A percentile compares a stretch with the other conserved stretches of the same genome.
Evolutionary conservation across 2,329 filamentous ascomycete species (phyloP).

Genomic region (Colletotrichum sidae): DNA sequence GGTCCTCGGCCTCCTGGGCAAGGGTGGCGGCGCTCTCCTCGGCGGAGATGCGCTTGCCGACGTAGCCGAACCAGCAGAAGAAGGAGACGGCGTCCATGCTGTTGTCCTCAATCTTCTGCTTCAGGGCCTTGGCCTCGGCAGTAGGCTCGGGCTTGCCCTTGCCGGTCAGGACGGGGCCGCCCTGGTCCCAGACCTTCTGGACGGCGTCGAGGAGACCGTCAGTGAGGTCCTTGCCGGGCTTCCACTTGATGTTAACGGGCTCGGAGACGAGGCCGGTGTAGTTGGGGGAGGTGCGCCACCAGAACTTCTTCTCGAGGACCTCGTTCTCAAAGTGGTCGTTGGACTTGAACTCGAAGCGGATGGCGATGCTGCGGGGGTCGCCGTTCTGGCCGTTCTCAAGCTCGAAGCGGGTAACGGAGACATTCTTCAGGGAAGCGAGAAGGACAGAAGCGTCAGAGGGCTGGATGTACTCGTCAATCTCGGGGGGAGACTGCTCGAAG

Average conservation of each 20-base stretch:
- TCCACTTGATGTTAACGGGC: constrained; percentile 90
- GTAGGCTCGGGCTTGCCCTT: constrained; percentile 52
- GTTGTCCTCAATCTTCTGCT: constrained; percentile 68
- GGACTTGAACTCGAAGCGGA: constrained; percentile 81
- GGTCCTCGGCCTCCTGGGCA: constrained; percentile 70
- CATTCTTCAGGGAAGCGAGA: constrained; percentile 71
- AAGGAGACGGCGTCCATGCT: constrained; percentile 79
- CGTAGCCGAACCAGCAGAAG: constrained; percentile 91
- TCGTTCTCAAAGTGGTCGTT: constrained; percentile 87
- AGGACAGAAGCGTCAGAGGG: constrained; percentile 82
- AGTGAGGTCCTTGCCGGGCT: constrained; percentile 86
- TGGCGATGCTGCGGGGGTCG: constrained; percentile 82
- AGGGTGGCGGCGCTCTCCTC: constrained; percentile 76
- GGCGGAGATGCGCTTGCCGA: constrained; percentile 74
- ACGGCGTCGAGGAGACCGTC: constrained; percentile 82
- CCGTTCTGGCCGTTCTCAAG: constrained; percentile 69
- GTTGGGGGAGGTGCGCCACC: constrained; percentile 77
- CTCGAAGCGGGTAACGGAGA: constrained; percentile 86
- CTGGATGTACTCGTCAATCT: constrained; percentile 90
- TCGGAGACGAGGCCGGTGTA: constrained; percentile 86
- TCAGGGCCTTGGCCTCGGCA: constrained; percentile 61
- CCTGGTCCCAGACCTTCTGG: constrained; percentile 72
- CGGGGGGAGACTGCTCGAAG: constrained; percentile 85
- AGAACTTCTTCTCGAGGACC: constrained; percentile 91
- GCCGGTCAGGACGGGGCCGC: constrained; percentile 49